These are phyloP conservation scores for Mucor piriformis DNA, from an alignment of 371 early-diverging fungal genomes.

Conservation along the genomic window DNA sequence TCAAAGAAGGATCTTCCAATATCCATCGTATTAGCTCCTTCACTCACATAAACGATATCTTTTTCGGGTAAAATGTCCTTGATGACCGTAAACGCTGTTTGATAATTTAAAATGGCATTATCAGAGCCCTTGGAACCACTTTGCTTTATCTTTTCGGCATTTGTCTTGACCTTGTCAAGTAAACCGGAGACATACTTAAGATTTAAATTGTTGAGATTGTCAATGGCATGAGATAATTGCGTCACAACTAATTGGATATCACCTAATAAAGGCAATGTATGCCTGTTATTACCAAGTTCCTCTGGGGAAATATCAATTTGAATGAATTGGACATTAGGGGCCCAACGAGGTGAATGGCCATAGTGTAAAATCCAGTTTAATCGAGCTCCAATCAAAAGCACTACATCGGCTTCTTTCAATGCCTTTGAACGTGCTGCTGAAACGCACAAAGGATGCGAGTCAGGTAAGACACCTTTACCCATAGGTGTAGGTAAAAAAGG, in stretches of 20 bases:
- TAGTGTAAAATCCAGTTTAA: conserved; percentile 86
- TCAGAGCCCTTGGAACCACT: conserved; percentile 39
- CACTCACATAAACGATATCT: conserved; percentile 66
- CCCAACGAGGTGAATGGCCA: conserved; percentile 67
- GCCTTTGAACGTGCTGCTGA: conserved; percentile 76
- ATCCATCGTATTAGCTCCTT: conserved; percentile 89
- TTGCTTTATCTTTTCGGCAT: conserved; percentile 40
- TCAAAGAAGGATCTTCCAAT: conserved; percentile 77
- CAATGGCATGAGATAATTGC: conserved; percentile 46
- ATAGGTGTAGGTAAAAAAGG: conserved; percentile 85
- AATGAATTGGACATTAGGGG: conserved; percentile 59
- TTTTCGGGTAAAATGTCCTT: conserved; percentile 49
- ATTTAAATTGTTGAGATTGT: conserved; percentile 11
- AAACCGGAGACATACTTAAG: conserved; percentile 37
- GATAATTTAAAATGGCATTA: conserved; percentile 64
- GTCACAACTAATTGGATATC: conserved; percentile 56
- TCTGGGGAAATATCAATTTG: conserved; percentile 75
- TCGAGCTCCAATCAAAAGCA: conserved; percentile 74
- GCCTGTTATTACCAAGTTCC: conserved; percentile 63
- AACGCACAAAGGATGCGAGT: conserved; percentile 64
- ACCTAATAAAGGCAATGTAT: conserved; percentile 64
- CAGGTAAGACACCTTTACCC: conserved; percentile 79
- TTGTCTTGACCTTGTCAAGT: conserved; percentile 43
- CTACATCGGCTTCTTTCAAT: conserved; percentile 70
- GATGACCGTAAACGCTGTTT: conserved; percentile 69